Percentiles rank a stretch among this genome's conserved stretches.
phyloP scores from a whole-genome alignment of 306 rosid genomes.

The Gynostemma pentaphyllum region DNA sequence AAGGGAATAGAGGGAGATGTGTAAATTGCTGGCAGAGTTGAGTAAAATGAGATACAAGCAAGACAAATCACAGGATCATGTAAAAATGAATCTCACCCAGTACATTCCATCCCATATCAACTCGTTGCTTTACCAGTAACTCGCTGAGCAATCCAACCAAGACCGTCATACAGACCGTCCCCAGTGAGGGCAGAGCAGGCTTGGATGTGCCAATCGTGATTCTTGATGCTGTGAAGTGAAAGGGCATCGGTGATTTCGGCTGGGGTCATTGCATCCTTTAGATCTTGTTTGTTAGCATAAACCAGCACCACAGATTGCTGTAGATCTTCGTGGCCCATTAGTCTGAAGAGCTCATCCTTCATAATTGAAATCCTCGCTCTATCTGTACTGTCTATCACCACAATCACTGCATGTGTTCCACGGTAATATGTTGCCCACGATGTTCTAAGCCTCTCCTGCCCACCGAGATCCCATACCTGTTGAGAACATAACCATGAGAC shows the following conservation, averaged over 20 bases:
- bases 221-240: conserved; percentile 94
- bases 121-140: conserved; percentile 69
- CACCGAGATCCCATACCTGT: conserved; percentile 99
- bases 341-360: conserved; percentile 93
- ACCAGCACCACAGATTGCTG: conserved; percentile 74
- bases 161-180: conserved; percentile 85
- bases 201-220: conserved; percentile 99
- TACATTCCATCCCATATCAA: conserved; percentile 14
- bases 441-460: conserved; percentile 91
- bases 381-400: conserved; percentile 89
- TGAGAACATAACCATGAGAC: conserved; percentile 9
- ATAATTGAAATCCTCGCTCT: conserved; percentile 81
- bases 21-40: background rate
- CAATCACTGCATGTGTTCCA: conserved; percentile 88
- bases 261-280: conserved; percentile 98
- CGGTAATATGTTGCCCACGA: conserved; percentile 99
- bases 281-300: conserved; percentile 90
- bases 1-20: background rate
- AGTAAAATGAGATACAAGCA: background rate
- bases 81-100: conserved; percentile 4
- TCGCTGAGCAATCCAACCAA: conserved; percentile 84
- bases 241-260: conserved; percentile 92
- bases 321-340: conserved; percentile 84
- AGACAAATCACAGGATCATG: conserved; percentile 27
- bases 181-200: conserved; percentile 96